Base-by-base conservation (phyloP, 1,284 basidiomycete species). In the Papiliotrema nemorosa region DNA sequence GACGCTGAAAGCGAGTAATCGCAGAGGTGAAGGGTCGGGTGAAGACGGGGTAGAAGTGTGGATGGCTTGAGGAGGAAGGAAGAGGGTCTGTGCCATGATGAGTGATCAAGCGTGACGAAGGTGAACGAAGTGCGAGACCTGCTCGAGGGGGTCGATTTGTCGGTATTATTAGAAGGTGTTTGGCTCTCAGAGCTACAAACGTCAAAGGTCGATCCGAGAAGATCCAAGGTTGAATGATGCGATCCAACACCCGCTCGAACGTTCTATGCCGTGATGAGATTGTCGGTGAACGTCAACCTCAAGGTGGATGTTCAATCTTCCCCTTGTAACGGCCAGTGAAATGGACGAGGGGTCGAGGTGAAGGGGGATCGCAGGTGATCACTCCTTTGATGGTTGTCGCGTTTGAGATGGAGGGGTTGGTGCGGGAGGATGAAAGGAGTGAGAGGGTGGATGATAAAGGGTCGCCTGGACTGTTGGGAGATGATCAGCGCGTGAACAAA, bases 1-100 rank as follows among this genome's bases (percentile, higher is more conserved):
- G 18, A 73, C 69, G 2, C 64, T 67, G 50, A 63, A 67, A 1
- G 70, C 70, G 34, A 73, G 59, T 29, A 63, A 43, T 12, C 64
- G 54, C n/a, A 69, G 64, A 6, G 58, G 66, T 4, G 66, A 64
- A 12, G 61, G 66, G 43, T 70, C 63, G 18, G 63, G 61, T 26
- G 59, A 63, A 14, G 47, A 56, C 25, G 62, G 59, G 22, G 52
- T 52, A 21, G 43, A 40, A 37, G 54, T 46, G 41, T 49, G 34
- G 51, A 51, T 39, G 20, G 50, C 38, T 24, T 50, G 16, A 24
- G 51, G 22, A 16, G 59, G 57, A 34, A 60, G 48, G 45, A 60
- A 49, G 38, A 67, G 45, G 24, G 54, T 44, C 49, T 59, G 57
- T 9, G 55, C 54, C 58, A 60, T 60, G n/a, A 27, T 53, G 34